Evolutionary conservation across 768 basidiomycete species (phyloP), one percentile per base, ranked within the genome.

Genomic region (Boletus tomentosulus): DNA sequence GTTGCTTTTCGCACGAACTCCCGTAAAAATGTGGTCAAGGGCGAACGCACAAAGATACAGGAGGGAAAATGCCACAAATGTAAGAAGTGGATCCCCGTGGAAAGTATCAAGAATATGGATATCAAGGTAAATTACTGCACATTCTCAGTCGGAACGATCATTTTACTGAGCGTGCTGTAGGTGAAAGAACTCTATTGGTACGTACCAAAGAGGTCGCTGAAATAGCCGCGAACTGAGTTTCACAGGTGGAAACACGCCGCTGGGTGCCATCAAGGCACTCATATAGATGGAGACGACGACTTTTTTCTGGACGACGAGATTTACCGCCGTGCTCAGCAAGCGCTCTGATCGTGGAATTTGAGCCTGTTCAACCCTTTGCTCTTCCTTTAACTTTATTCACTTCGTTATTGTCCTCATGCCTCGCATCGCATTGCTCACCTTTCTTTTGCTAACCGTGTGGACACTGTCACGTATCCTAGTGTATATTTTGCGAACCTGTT

Each of bases 241-340:
- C 16, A 19, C 48, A 86, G 85, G 87, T 89, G 86, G 86, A 89
- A 92, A 68, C 90, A 92, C 62, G 90, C 89, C 28, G 87, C 87
- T 1, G 60, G 78, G 16, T 92, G 90, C 60, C 90, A 92, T 62
- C 79, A 80, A 50, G 77, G 79, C 16, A 78, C 78, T 6, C 75
- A 71, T 16, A 67, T 86, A 47, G 66, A 70, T 2, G 85, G 83
- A 30, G 85, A 89, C 55, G 63, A 73, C 50, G 79, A 84, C 63
- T 72, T 79, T 54, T 86, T 78, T 61, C 69, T 82, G 55, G 72
- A 80, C 35, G 84, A 89, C 56, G 70, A 73, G 4, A 69, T 82
- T 24, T 76, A 71, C 48, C 57, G 60, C 44, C 60, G 57, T 16
- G 54, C 63, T 51, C 65, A 56, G 19, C 48, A 67, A 46, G 35